Evolutionary conservation across 805 yeast species (phyloP).

Genomic region (Metschnikowia gelsemii): DNA sequence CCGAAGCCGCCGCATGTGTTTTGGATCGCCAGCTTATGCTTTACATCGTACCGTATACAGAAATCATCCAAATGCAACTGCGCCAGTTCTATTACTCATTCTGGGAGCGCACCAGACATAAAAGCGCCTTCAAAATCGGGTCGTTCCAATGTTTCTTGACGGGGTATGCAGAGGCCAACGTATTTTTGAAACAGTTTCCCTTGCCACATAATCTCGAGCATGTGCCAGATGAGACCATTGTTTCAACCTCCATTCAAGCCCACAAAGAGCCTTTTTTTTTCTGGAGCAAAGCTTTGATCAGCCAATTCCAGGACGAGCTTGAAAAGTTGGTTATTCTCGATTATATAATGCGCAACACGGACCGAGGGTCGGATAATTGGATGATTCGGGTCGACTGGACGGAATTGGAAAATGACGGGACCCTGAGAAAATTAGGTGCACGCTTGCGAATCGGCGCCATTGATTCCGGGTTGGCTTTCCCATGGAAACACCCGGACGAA

Average conservation of each 20-base stretch:
- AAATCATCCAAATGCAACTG: constrained; percentile 50
- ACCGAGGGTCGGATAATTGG: constrained; percentile 75
- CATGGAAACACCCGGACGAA: constrained; percentile 82
- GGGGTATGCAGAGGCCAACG: constrained; percentile 60
- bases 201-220: constrained; percentile 40
- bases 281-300: constrained; percentile 53
- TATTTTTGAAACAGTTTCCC: constrained; percentile 55
- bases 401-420: constrained; percentile 9
- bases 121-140: constrained; percentile 49
- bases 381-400: constrained; percentile 61
- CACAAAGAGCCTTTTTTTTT: constrained; percentile 38
- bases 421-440: constrained; percentile 10
- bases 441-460: constrained; percentile 62
- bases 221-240: constrained; percentile 18
- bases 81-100: constrained; percentile 51
- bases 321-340: constrained; percentile 71
- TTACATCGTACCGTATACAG: constrained; percentile 65
- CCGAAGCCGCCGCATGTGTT: constrained; percentile 71
- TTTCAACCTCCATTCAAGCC: too few species aligned
- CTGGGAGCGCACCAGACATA: constrained; percentile 39
- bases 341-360: constrained; percentile 72
- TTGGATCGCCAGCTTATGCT: constrained; percentile 60
- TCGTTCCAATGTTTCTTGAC: constrained; percentile 63
- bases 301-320: constrained; percentile 57
- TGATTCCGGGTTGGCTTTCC: constrained; percentile 72